Base-by-base conservation (phyloP, 2,329 filamentous ascomycete species). In the Colletotrichum brevisporum region DNA sequence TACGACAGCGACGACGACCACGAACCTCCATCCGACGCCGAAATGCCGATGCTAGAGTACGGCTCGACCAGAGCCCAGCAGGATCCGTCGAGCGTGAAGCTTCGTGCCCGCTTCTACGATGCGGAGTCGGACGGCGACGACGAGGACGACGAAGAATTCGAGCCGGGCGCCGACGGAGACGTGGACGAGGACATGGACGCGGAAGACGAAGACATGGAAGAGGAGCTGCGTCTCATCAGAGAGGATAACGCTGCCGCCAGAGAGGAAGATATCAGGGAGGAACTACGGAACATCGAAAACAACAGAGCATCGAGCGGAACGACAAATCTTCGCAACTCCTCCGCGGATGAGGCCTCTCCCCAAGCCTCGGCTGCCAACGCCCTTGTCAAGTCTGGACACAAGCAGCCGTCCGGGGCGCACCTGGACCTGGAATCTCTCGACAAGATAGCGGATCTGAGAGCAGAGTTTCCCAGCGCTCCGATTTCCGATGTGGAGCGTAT, bases 181-280 rank as follows among this genome's bases (percentile, higher is more conserved):
- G 72, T 73, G 1, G 75, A 75, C 5, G 73, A 73, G 13, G 66
- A 72, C 12, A 43, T 74, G 9, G 73, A 74, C 2, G 24, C 27
- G 2, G 72, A 74, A 4, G 31, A 63, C 9, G 71, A 69, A 21
- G 67, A 69, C 13, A 64, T 64, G 71, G 15, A 76, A 13, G 79
- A 84, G 27, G 84, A 86, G 63, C 76, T 85, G n/a, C 77, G 82
- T 53, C 80, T 81, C 27, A 73, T 86, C 1, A 77, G 78, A 47
- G 77, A 82, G 6, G 83, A 85, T 48, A 80, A 82, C 65, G 77
- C 74, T 2, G 62, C 72, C n/a, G 36, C 74, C 10, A 74, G 75
- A 48, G 74, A 78, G 26, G 71, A 73, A 15, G 63, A 71, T 3
- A 39, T 67, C 1, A 48, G 71, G 12, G 73, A 74, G 3, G 72